Evolutionary conservation across 2,329 filamentous ascomycete species (phyloP), one percentile per base, ranked within the genome.

Genomic region (Verticillium nubilum): DNA sequence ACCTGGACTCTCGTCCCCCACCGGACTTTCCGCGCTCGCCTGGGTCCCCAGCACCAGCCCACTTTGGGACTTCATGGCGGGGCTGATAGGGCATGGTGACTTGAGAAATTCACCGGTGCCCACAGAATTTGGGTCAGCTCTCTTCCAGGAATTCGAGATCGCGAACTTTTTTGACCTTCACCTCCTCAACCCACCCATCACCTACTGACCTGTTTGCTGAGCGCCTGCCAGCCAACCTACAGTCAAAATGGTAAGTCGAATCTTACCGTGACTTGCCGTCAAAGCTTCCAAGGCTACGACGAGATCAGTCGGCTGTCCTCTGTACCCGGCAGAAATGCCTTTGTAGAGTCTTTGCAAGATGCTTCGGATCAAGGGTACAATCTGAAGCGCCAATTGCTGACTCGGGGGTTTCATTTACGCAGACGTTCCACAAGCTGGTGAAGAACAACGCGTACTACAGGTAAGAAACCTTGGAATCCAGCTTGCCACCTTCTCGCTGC

Each of bases 311-410:
- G 2, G 25, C 10, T 10, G 42, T 29, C 52, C 52, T 53, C 52
- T 10, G 27, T 53, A 53, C 25, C 61, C 59, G 62, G 73, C 74
- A 78, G 76, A 79, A 79, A 78, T 77, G 76, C 71, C 74, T 70
- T 68, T 69, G 61, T 69, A 85, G 89, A 90, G 90, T 95, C 91
- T 82, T 83, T 86, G 92, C 94, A 97, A 97, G 91, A 92, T 96
- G 92, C 92, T 97, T 97, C 94, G 93, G 91, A 90, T 67, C 68
- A 79, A 80, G 78, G 77, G 73, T 68, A 72, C 74, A 69, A 72
- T 86, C 93, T 97, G 93, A 97, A 97, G 93, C 92, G 93, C 87
- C 87, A 97, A 97, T 97, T 97, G 94, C 94, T 97, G 93, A 97
- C 92, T 97, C 91, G 88, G 79, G 84, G 82, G 79, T 79, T 77